Conservation (phyloP, 2,329 filamentous ascomycete species). For the Pseudocercospora macadamiae region DNA sequence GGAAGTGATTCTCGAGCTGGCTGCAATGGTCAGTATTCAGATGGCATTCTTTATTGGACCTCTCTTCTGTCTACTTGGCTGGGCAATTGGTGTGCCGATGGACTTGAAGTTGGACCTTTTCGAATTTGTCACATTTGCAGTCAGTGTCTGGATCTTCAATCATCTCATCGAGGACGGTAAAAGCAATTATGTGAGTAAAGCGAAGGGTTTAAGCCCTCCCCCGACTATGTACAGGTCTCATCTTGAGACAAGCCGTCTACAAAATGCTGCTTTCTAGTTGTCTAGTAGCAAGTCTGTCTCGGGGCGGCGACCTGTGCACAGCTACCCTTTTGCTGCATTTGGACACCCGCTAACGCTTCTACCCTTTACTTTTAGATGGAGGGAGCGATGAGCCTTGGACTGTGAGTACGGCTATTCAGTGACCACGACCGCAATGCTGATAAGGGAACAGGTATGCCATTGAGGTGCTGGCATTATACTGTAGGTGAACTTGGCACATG, state of each 20-base stretch:
- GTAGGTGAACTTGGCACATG: background rate
- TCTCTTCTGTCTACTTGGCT: conserved; percentile 1
- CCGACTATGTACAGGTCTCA: too few species aligned
- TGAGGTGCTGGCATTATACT: conserved; percentile 2
- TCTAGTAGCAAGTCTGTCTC: too few species aligned
- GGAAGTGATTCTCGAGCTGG: conserved; percentile 7
- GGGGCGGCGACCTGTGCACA: too few species aligned
- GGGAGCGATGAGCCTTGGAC: conserved; percentile 8
- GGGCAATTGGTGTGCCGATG: conserved; percentile 7
- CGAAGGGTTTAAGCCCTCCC: too few species aligned
- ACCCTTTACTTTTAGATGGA: too few species aligned
- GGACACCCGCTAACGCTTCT: too few species aligned
- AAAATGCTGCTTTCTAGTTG: too few species aligned
- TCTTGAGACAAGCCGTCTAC: too few species aligned
- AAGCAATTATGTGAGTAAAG: conserved; percentile 11
- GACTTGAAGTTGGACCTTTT: conserved; percentile 1
- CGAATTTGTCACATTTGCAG: conserved; percentile 6
- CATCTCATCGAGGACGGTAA: conserved; percentile 7
- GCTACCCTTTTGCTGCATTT: too few species aligned
- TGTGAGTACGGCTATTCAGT: background rate
- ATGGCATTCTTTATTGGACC: conserved; percentile 8
- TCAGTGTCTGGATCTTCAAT: conserved; percentile 10
- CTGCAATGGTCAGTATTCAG: conserved; percentile 4
- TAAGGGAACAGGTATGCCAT: background rate
- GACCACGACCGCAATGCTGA: background rate